These are phyloP conservation scores for Malania oleifera DNA, from an alignment of 164 flowering plant species.

Conservation along the genomic window DNA sequence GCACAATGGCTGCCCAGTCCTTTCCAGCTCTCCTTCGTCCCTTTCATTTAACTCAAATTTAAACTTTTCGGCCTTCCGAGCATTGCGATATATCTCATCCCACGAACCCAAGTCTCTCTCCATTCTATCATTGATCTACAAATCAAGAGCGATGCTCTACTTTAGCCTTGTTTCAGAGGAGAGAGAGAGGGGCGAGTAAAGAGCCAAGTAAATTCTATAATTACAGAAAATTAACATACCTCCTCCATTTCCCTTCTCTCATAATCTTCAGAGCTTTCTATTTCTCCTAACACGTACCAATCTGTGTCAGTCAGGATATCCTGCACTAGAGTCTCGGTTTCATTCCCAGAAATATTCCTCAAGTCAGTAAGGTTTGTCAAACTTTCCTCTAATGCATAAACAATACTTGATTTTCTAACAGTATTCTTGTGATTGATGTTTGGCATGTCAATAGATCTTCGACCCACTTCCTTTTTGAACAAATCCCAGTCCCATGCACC, in stretches of 20 bases:
- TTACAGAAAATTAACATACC: conserved; percentile 32
- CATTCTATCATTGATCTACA: conserved; percentile 79
- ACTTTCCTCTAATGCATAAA: conserved; percentile 58
- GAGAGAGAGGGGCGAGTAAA: neutral
- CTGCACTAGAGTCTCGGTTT: conserved; percentile 19
- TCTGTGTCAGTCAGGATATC: conserved; percentile 52
- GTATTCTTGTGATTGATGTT: conserved; percentile 13
- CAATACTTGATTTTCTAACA: conserved; percentile 32
- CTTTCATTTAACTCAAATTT: conserved; percentile 82
- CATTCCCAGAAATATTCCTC: conserved; percentile 31
- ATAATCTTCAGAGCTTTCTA: conserved; percentile 61
- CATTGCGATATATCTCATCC: conserved; percentile 88
- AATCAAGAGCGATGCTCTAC: conserved; percentile 6
- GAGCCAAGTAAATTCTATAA: neutral
- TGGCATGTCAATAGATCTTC: conserved; percentile 8
- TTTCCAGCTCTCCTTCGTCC: conserved; percentile 98
- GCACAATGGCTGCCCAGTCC: conserved; percentile 86
- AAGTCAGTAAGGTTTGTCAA: conserved; percentile 18
- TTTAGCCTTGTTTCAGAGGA: conserved; percentile 12
- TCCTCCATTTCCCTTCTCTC: conserved; percentile 76
- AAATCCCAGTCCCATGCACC: conserved; percentile 74
- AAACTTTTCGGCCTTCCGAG: conserved; percentile 73
- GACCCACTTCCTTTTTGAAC: conserved; percentile 42
- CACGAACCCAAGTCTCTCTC: conserved; percentile 59
- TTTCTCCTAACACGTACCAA: conserved; percentile 58